phyloP scores from a whole-genome alignment of 345 rosid genomes.

The Lumnitzera racemosa region DNA sequence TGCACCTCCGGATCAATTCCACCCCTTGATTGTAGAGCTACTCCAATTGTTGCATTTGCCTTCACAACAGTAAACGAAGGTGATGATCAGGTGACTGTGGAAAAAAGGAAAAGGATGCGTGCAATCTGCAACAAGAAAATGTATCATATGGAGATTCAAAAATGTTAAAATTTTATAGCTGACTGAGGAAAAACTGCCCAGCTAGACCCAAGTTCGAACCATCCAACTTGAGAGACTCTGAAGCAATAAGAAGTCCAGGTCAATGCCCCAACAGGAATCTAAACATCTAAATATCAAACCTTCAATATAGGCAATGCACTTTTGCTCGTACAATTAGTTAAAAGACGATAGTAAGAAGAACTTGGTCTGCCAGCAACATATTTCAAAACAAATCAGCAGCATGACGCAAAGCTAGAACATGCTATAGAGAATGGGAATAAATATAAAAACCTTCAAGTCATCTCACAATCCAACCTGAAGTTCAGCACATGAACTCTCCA shows the following conservation, averaged over 20 bases:
- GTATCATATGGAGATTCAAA: too few relatives aligned
- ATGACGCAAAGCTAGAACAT: constrained; percentile 1
- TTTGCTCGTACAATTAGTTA: background rate
- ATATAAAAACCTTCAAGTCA: constrained; percentile 43
- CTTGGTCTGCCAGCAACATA: constrained; percentile 1
- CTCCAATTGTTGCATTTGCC: constrained; percentile 27
- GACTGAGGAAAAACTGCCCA: background rate
- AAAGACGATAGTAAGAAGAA: background rate
- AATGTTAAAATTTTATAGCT: too few relatives aligned
- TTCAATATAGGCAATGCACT: too few relatives aligned
- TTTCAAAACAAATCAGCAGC: background rate
- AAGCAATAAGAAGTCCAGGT: background rate
- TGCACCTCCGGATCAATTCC: constrained; percentile 28
- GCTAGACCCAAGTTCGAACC: background rate
- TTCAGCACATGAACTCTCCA: constrained; percentile 17
- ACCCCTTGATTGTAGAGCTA: constrained; percentile 15
- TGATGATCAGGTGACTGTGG: constrained; percentile 4
- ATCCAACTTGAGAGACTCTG: constrained; percentile 10
- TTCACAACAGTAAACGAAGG: constrained; percentile 22
- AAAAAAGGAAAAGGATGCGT: background rate
- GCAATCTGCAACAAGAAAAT: background rate
- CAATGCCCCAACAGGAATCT: background rate
- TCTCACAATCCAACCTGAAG: constrained; percentile 19
- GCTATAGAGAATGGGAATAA: constrained; percentile 14
- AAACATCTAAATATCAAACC: too few relatives aligned